Percentiles rank a stretch among this genome's conserved stretches.
phyloP scores from a whole-genome alignment of 352 stramenopile genomes.

The Pilasporangium apinafurcum region DNA sequence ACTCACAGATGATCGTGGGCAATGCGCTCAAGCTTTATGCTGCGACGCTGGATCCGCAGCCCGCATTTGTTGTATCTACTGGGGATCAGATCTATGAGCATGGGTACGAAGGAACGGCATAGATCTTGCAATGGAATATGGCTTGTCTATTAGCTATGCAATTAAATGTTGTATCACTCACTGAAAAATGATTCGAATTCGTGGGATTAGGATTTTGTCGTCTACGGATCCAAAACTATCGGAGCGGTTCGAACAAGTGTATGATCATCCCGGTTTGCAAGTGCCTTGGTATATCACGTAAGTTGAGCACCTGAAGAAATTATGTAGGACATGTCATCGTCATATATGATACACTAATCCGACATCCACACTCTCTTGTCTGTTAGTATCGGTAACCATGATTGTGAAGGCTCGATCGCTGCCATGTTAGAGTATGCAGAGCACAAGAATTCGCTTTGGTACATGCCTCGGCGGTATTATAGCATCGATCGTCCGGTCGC shows the following conservation, averaged over 20 bases:
- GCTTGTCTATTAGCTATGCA: not conserved
- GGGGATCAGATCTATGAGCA: slow-evolving; percentile 85
- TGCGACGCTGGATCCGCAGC: slow-evolving; percentile 40
- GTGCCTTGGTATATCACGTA: slow-evolving; percentile 86
- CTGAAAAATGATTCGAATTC: not conserved
- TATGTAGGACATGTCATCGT: too few species aligned
- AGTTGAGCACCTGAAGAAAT: too few species aligned
- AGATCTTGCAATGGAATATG: too few species aligned
- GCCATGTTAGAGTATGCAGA: slow-evolving; percentile 77
- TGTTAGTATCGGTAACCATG: slow-evolving; percentile 80
- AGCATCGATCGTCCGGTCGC: slow-evolving; percentile 68
- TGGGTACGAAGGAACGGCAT: too few species aligned
- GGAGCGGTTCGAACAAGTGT: slow-evolving; percentile 82
- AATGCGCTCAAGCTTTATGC: slow-evolving; percentile 55
- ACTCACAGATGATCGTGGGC: slow-evolving; percentile 52
- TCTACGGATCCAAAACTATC: slow-evolving; percentile 46
- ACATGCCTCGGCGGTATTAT: slow-evolving; percentile 79
- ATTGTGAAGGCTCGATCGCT: slow-evolving; percentile 80
- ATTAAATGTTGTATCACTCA: not conserved
- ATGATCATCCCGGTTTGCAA: slow-evolving; percentile 48
- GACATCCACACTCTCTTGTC: not conserved
- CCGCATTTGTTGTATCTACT: slow-evolving; percentile 75
- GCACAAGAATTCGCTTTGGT: slow-evolving; percentile 66
- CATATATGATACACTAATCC: not conserved
- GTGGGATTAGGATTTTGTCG: slow-evolving; percentile 39